Conservation (phyloP, 2,329 filamentous ascomycete genomes). For the Colletotrichum camelliae region DNA sequence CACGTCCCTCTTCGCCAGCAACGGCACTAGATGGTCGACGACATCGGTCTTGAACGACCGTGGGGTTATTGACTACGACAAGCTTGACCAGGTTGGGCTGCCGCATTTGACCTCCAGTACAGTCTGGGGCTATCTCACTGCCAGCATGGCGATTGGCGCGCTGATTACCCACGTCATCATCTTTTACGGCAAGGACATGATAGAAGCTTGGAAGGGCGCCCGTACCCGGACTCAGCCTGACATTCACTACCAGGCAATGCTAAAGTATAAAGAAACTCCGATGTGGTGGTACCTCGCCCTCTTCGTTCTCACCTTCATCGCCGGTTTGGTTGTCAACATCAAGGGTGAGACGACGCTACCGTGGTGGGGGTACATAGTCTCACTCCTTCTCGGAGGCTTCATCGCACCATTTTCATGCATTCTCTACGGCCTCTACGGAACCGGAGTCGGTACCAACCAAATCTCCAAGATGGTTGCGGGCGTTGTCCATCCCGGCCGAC, state of each 20-base stretch:
- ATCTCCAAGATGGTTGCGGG: slow-evolving; percentile 50
- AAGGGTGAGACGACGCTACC: slow-evolving; percentile 40
- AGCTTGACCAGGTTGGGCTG: slow-evolving; percentile 28
- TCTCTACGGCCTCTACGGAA: slow-evolving; percentile 29
- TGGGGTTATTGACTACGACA: slow-evolving; percentile 31
- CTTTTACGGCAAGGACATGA: slow-evolving; percentile 25
- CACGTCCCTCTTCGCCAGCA: slow-evolving; percentile 29
- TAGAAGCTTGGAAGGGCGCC: slow-evolving; percentile 24
- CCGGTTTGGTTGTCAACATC: slow-evolving; percentile 37
- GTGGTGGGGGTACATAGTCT: slow-evolving; percentile 39
- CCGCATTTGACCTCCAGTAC: slow-evolving; percentile 32
- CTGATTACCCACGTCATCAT: slow-evolving; percentile 25
- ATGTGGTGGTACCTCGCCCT: slow-evolving; percentile 41
- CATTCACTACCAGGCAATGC: slow-evolving; percentile 46
- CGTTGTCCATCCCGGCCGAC: slow-evolving; percentile 45
- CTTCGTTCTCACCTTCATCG: slow-evolving; percentile 35
- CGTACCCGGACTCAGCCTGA: slow-evolving; percentile 30
- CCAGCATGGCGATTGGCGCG: slow-evolving; percentile 33
- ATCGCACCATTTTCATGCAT: slow-evolving; percentile 38
- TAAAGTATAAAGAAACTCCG: slow-evolving; percentile 42
- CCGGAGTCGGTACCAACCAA: slow-evolving; percentile 25
- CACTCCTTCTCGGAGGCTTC: slow-evolving; percentile 38
- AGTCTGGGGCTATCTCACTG: slow-evolving; percentile 30
- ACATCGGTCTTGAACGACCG: slow-evolving; percentile 26
- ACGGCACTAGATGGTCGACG: slow-evolving; percentile 28